phyloP scores from a whole-genome alignment of 1,284 basidiomycete species.

The Cutaneotrichosporon sp. region DNA sequence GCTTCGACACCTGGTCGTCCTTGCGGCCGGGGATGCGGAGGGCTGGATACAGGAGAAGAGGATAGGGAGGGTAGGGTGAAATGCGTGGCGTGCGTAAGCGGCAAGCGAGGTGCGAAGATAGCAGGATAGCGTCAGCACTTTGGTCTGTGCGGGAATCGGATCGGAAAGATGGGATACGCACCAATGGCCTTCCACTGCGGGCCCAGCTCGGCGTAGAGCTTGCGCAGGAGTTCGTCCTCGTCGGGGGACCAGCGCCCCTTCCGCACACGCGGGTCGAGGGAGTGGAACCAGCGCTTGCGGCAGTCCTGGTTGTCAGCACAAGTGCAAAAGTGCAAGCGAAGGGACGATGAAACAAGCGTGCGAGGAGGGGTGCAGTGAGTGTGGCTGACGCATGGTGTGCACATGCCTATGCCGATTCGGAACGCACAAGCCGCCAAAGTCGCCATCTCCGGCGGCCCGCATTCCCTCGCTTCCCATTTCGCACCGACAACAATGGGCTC shows the following conservation, averaged over 20 bases:
- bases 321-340: not conserved
- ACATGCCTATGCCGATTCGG: not conserved
- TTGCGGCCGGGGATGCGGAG: constrained; percentile 31
- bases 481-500: not conserved
- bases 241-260: constrained; percentile 32
- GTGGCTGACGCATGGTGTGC: not conserved
- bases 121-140: not conserved
- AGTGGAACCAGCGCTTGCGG: constrained; percentile 32
- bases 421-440: not conserved
- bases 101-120: not conserved
- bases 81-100: not conserved
- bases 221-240: constrained; percentile 27
- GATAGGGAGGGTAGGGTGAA: not conserved
- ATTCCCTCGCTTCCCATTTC: not conserved
- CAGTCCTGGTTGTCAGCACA: constrained; percentile 24
- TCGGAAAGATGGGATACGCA: constrained; percentile 13
- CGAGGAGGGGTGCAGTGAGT: not conserved
- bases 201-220: constrained; percentile 23
- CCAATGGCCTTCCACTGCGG: constrained; percentile 34
- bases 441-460: not conserved
- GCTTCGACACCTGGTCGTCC: constrained; percentile 33
- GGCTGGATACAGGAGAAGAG: too few relatives aligned
- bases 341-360: not conserved
- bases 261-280: constrained; percentile 26
- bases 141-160: not conserved